Evolutionary conservation across 352 stramenopile species (phyloP).

Genomic region (Aphanomyces invadans): DNA sequence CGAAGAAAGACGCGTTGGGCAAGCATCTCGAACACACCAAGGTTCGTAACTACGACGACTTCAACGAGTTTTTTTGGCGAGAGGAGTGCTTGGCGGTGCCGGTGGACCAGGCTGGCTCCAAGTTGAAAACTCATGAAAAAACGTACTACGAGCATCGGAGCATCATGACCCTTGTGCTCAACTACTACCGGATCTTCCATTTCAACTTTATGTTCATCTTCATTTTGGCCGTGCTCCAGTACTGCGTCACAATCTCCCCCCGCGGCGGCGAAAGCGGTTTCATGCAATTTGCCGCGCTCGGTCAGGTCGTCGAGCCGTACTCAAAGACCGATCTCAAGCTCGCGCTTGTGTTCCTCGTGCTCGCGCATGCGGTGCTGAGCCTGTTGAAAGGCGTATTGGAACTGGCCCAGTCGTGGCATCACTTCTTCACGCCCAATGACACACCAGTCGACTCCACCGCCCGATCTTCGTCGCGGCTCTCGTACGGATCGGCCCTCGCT

Average conservation of each 20-base stretch:
- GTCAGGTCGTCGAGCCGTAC: constrained; percentile 47
- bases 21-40: constrained; percentile 60
- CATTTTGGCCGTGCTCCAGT: constrained; percentile 47
- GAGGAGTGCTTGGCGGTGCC: constrained; percentile 51
- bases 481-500: constrained; percentile 48
- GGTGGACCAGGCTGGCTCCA: constrained; percentile 40
- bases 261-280: constrained; percentile 50
- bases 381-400: constrained; percentile 55
- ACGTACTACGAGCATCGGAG: constrained; percentile 71
- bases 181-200: constrained; percentile 76
- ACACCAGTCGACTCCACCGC: constrained; percentile 30
- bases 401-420: constrained; percentile 50
- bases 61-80: constrained; percentile 80
- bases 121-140: constrained; percentile 60
- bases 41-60: constrained; percentile 72
- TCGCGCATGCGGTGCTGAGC: constrained; percentile 39
- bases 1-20: constrained; percentile 48
- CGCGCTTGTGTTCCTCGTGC: constrained; percentile 47
- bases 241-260: constrained; percentile 51
- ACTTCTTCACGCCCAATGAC: constrained; percentile 38
- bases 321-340: constrained; percentile 52
- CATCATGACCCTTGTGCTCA: constrained; percentile 66
- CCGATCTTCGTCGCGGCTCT: constrained; percentile 24
- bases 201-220: constrained; percentile 77
- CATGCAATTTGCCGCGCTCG: constrained; percentile 47